A percentile compares a stretch with the other conserved stretches of the same genome.
phyloP scores from a whole-genome alignment of 2,329 filamentous ascomycete species.

The Epichloe hybrida region DNA sequence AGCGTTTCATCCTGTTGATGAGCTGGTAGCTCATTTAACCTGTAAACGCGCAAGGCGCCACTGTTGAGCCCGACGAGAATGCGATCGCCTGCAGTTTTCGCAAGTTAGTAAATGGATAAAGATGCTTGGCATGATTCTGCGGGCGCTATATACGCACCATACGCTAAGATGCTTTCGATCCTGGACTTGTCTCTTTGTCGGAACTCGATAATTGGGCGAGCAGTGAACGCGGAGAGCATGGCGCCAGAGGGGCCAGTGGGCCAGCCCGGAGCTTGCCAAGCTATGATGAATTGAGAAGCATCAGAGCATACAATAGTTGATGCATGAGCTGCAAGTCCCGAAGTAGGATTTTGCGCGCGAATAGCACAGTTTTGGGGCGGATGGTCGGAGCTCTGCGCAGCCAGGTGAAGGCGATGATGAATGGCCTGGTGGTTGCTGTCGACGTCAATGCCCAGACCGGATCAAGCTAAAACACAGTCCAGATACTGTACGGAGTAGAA shows the following conservation, averaged over 20 bases:
- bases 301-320: background rate
- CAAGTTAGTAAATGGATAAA: background rate
- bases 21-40: conserved; percentile 56
- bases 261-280: conserved; percentile 26
- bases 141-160: conserved; percentile 41
- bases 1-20: conserved; percentile 20
- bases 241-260: conserved; percentile 27
- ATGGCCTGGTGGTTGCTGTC: background rate
- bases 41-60: conserved; percentile 78
- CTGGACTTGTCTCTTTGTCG: conserved; percentile 89
- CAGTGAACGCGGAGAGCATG: conserved; percentile 97
- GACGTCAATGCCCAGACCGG: background rate
- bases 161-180: conserved; percentile 89
- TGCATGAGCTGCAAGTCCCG: background rate
- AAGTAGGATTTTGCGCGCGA: background rate
- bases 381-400: background rate
- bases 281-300: conserved; percentile 14
- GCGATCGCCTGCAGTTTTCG: conserved; percentile 52
- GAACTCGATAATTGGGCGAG: conserved; percentile 93
- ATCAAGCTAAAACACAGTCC: background rate
- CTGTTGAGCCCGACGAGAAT: conserved; percentile 86
- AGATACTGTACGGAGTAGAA: too few species aligned
- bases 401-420: background rate
- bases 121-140: background rate
- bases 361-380: background rate